These are phyloP conservation scores for Musa itinerans DNA, from an alignment of 176 grass and related monocot species.

Conservation along the genomic window DNA sequence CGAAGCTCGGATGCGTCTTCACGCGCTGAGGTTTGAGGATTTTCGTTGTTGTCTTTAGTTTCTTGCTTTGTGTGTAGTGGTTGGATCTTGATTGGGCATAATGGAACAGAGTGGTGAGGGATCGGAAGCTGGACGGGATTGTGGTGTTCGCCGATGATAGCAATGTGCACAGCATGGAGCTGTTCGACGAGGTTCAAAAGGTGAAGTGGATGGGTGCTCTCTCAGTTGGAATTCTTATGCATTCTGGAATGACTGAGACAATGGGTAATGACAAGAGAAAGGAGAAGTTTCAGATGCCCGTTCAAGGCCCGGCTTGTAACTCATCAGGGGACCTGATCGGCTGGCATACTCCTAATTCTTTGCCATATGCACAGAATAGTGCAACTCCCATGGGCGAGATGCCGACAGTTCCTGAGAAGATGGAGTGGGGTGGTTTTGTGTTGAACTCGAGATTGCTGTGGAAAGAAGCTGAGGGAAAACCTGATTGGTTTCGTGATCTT, in stretches of 20 bases:
- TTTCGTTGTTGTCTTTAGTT: not conserved
- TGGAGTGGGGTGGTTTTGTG: slow-evolving; percentile 16
- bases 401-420: not conserved
- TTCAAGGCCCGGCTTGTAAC: slow-evolving; percentile 19
- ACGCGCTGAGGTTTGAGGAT: slow-evolving; percentile 27
- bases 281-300: not conserved
- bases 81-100: not conserved
- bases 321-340: slow-evolving; percentile 7
- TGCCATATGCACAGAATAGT: not conserved
- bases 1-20: slow-evolving; percentile 34
- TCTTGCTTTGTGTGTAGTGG: not conserved
- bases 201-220: slow-evolving; percentile 54
- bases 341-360: slow-evolving; percentile 2
- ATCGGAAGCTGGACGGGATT: slow-evolving; percentile 50
- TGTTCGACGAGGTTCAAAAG: slow-evolving; percentile 92
- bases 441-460: slow-evolving; percentile 11
- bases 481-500: slow-evolving; percentile 13
- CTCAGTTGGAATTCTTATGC: slow-evolving; percentile 6
- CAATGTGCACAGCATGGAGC: slow-evolving; percentile 66
- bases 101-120: slow-evolving; percentile 8
- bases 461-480: slow-evolving; percentile 5
- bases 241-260: not conserved
- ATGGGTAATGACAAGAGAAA: not conserved
- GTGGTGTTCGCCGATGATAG: slow-evolving; percentile 96
- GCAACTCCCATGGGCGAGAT: not conserved